Base-by-base conservation (phyloP, 208 protist species). In the Porcisia hertigi region DNA sequence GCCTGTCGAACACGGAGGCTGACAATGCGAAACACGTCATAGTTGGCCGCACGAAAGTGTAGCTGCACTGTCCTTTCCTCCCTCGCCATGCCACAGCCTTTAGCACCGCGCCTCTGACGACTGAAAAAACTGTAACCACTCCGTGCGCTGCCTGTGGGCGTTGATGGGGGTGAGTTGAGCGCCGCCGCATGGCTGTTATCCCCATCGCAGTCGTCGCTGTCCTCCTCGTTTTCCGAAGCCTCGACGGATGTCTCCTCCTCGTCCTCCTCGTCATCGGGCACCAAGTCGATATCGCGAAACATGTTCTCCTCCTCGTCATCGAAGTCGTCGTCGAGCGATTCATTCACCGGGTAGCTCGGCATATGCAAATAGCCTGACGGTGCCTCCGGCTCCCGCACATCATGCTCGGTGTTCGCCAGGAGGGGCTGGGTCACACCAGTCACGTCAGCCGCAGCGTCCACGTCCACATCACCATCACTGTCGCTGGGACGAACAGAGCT, bases 21-120 rank as follows among this genome's bases (percentile, higher is more conserved):
- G 36, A 87, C 75, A 53, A 82, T 80, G 34, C 79, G 73, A 71
- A 87, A 89, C 16, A 80, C 78, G 25, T 85, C 82, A 70, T 89
- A 84, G 72, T 87, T 83, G 4, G 66, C 72, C 18, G 80, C 79
- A 59, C 86, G 82, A 45, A 89, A 81, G 25, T 76, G 77, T 43
- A 81, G 71, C 71, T 81, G 76, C 49, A 81, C 76, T 30, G 41
- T 54, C 43, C 60, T 75, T 41, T 76, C 76, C 9, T 81, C 76
- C 55, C 66, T 81, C 30, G 54, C 55, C 16, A 54, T 54, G n/a
- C 65, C 65, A 0, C 60, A 25, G 2, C 62, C 64, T 30, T 43
- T 41, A 6, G 60, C 11, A 20, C 25, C 45, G 30, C 72, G 59
- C 30, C 54, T 71, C 3, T 71, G 75, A 36, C 49, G 66, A 43